phyloP scores from a whole-genome alignment of 768 basidiomycete genomes.

The Suillus tomentosus region DNA sequence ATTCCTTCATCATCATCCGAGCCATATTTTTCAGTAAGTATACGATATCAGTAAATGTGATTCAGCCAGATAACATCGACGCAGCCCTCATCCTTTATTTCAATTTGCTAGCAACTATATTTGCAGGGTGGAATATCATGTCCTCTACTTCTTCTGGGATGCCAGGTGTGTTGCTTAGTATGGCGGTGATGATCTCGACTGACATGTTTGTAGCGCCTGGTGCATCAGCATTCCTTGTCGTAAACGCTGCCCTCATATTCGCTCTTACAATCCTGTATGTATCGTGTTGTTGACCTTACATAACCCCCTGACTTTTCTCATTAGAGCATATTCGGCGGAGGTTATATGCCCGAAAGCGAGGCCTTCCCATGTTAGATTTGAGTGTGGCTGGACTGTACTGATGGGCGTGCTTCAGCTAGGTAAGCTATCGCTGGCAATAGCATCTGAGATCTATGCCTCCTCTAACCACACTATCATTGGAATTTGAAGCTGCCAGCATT shows the following conservation, averaged over 20 bases:
- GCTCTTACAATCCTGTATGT: slow-evolving; percentile 36
- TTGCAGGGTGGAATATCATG: slow-evolving; percentile 60
- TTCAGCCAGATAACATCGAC: slow-evolving; percentile 6
- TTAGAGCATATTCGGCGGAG: slow-evolving; percentile 38
- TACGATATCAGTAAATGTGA: background rate
- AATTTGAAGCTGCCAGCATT: slow-evolving; percentile 48
- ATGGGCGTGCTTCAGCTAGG: slow-evolving; percentile 54
- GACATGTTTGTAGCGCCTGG: slow-evolving; percentile 40
- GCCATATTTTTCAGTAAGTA: slow-evolving; percentile 58
- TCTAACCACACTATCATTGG: slow-evolving; percentile 7
- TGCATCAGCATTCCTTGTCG: slow-evolving; percentile 49
- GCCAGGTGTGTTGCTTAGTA: slow-evolving; percentile 36
- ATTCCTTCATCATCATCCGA: slow-evolving; percentile 57
- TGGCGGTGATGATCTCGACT: slow-evolving; percentile 5
- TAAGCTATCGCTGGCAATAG: slow-evolving; percentile 26
- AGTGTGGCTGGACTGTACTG: slow-evolving; percentile 57
- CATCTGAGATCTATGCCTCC: background rate
- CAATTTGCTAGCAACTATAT: slow-evolving; percentile 52
- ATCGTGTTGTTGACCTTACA: background rate
- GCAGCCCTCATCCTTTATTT: slow-evolving; percentile 48
- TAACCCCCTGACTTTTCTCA: background rate
- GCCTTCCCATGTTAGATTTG: slow-evolving; percentile 48
- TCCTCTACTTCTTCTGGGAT: slow-evolving; percentile 36
- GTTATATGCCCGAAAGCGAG: slow-evolving; percentile 37
- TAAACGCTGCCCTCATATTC: slow-evolving; percentile 43